phyloP scores from a whole-genome alignment of 768 basidiomycete species.

The Trametes sanguinea region DNA sequence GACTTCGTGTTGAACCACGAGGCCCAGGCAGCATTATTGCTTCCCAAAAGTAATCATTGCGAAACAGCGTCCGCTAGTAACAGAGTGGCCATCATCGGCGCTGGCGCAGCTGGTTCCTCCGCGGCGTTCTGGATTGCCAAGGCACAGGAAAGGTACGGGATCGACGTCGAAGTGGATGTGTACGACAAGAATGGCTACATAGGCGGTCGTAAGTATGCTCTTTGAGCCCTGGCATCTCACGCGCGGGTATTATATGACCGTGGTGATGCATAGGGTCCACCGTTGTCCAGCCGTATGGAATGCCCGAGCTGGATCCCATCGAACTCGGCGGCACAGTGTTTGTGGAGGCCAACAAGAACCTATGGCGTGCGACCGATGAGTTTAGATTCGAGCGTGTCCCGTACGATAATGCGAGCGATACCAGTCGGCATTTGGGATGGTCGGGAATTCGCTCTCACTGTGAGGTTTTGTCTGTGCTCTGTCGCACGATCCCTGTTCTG shows the following conservation, averaged over 20 bases:
- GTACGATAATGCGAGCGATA: slow-evolving; percentile 46
- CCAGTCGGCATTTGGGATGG: slow-evolving; percentile 86
- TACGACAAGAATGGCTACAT: slow-evolving; percentile 78
- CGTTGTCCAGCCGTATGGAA: slow-evolving; percentile 69
- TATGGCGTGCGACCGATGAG: slow-evolving; percentile 74
- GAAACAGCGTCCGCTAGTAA: slow-evolving; percentile 32
- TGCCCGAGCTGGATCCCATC: slow-evolving; percentile 58
- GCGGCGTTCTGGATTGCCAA: slow-evolving; percentile 85
- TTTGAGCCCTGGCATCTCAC: no score
- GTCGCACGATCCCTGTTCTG: slow-evolving; percentile 23
- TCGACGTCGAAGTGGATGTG: slow-evolving; percentile 79
- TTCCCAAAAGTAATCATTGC: background rate
- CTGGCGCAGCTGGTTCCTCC: slow-evolving; percentile 84
- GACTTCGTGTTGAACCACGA: background rate
- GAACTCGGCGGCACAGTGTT: slow-evolving; percentile 91
- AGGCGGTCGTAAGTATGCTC: slow-evolving; percentile 73
- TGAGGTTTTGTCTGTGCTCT: slow-evolving; percentile 35
- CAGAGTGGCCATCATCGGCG: slow-evolving; percentile 84
- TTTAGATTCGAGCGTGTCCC: slow-evolving; percentile 65
- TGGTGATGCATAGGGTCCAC: slow-evolving; percentile 61
- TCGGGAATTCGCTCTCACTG: slow-evolving; percentile 61
- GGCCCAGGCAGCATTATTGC: background rate
- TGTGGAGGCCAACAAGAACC: slow-evolving; percentile 70
- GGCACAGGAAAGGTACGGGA: slow-evolving; percentile 66
- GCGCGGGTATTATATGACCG: background rate